Base-by-base conservation (phyloP, 257 asterid genomes). In the Nicotiana noctiflora region DNA sequence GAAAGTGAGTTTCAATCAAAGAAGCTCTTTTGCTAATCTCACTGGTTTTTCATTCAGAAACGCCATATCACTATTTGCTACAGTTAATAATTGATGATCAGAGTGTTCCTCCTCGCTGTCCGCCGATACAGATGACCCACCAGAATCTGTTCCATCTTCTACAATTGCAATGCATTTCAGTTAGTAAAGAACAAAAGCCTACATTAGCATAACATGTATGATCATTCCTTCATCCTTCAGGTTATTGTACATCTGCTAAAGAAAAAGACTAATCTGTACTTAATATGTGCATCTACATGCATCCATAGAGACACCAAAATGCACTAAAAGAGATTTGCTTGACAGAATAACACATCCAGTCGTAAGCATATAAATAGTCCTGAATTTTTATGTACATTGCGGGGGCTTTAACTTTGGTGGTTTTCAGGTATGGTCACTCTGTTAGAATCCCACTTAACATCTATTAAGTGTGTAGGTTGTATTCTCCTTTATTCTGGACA, bases 11-110 rank as follows among this genome's bases (percentile, higher is more conserved):
- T 15, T 7, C 79, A 62, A 79, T 91, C 89, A 92, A 81, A 82
- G 90, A 68, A 81, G 82, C 83, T 94, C 98, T 87, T 87, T 88
- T 84, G 96, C 89, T 80, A 93, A 86, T 90, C 87, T 90, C 80
- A 94, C 92, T 8, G 97, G 93, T 84, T 90, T 90, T 80, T 93
- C 97, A 83, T 93, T 87, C 88, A 94, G 87, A 83, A 90, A 93
- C 25, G 97, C 91, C 56, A 93, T 83, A 75, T 91, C 92, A 64
- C 97, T 90, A 86, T 88, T 86, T 31, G 88, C 89, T 34, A 88
- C 80, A 25, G 88, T 87, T 61, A 91, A 87, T 74, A 94, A 90
- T 80, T 93, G 97, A 86, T 91, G 97, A 82, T 89, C 91, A 49
- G 83, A 77, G 31, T 88, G 91, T 83, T 92, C 98, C 67, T 81